A percentile compares a stretch with the other conserved stretches of the same genome.
Conservation (phyloP, 2,329 filamentous ascomycete species). For the Phialophora verrucosa region DNA sequence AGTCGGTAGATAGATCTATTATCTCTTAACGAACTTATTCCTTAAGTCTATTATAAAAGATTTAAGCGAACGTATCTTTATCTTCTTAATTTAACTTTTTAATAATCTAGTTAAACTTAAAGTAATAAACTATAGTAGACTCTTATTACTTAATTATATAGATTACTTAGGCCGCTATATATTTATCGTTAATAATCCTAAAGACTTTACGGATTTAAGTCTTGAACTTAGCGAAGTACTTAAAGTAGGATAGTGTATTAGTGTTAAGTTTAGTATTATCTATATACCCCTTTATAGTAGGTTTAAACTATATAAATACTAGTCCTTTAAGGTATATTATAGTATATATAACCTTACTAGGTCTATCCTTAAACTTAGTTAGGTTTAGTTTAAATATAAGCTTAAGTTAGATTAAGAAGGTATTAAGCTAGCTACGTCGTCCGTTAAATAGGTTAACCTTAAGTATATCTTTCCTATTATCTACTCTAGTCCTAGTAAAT, state of each 20-base stretch:
- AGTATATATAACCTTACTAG: neutral
- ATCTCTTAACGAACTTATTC: neutral
- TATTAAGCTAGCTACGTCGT: neutral
- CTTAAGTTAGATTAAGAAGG: neutral
- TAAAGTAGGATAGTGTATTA: neutral
- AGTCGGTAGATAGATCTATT: neutral
- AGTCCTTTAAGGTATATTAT: neutral
- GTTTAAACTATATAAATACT: neutral
- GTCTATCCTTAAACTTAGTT: neutral
- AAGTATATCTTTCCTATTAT: neutral
- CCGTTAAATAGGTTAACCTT: neutral
- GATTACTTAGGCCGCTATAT: too few species aligned
- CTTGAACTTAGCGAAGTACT: neutral
- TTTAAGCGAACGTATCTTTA: neutral
- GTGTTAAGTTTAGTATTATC: neutral
- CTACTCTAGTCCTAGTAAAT: neutral
- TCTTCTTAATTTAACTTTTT: neutral
- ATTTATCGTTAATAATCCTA: neutral
- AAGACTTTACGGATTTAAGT: neutral
- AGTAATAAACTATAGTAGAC: neutral
- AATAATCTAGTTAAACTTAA: neutral
- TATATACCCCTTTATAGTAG: neutral
- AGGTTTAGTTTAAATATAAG: neutral
- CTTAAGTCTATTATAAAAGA: neutral
- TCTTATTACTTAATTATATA: neutral